Base-by-base conservation (phyloP, 352 stramenopile species). In the Pythium pyrilobum region DNA sequence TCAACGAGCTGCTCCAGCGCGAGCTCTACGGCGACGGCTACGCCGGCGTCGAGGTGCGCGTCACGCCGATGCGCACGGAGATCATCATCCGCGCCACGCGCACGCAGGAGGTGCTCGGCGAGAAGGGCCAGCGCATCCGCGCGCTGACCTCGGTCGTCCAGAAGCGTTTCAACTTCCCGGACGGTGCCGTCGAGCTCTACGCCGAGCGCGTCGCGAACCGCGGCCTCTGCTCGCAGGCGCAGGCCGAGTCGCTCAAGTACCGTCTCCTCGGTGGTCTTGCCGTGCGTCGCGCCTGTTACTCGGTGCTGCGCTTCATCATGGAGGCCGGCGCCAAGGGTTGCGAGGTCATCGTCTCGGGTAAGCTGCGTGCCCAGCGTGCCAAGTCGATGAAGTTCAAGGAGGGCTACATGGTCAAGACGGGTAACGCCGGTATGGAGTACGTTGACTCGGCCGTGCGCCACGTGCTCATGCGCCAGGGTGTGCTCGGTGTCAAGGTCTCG, bases 361-460 rank as follows among this genome's bases (percentile, higher is more conserved):
- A 99, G 88, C 88, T 99, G 52, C 94, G 97, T 62, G 97, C 95
- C 52, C 96, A 99, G 81, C 95, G 97, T 97, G 97, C 97, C 69
- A 99, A 99, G 91, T 89, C 90, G 44, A 99, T 99, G 97, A 99
- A 99, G 84, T 99, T 99, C 83, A 97, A 97, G 69, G 96, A 99
- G 64, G 97, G 97, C 42, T 99, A 99, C 92, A 99, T 99, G 97
- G 98, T 99, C 84, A 99, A 99, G 90, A 98, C 96, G 28, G 97
- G 97, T 83, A 97, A 99, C 77, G 95, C 97, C 39, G 96, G 92
- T 70, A 75, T 89, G 63, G 96, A 99, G 57, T 99, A 99, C 89
- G 97, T 99, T 52, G 96, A 99, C 84, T 90, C 81, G 61, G 97
- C 97, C 47, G 95, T 99, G 53, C 91, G 97, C 71, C 97, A 99